Base-by-base conservation (phyloP, 2,329 filamentous ascomycete species). In the Diaporthe eres region DNA sequence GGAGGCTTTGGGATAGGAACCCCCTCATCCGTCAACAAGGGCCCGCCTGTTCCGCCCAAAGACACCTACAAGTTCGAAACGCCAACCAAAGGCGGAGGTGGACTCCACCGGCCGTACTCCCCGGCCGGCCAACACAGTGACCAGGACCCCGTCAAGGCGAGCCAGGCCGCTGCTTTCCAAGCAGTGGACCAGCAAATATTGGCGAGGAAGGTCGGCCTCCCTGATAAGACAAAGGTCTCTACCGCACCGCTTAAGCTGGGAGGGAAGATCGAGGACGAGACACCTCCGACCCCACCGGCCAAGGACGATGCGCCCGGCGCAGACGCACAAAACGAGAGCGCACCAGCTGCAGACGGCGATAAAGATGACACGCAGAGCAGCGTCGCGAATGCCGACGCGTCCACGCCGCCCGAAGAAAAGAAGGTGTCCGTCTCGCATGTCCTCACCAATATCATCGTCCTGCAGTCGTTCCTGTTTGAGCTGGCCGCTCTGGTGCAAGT, bases 401-500 rank as follows among this genome's bases (percentile, higher is more conserved):
- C 44, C 10, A 55, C 73, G n/a, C 57, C 75, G 37, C 51, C 51
- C 8, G 81, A 81, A 39, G 81, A 84, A 7, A 85, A 83, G 67
- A 88, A 87, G 13, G 92, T 92, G 10, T 94, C 92, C 10, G 90
- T 97, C 6, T 95, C 93, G 55, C 94, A 96, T 82, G 87, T 96
- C 15, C 85, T 97, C 77, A 96, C 94, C 8, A 97, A 96, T 82
- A 91, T 94, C 55, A 90, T 96, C 75, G 90, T 96, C 70, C 86
- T 95, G 75, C 94, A 97, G 82, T 93, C 94, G 49, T 97, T 97
- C 81, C 84, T 96, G 68, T 88, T 96, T 68, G 94, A 97, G 83
- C 83, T 96, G 74, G 92, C 94, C 2, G 93, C 93, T 37, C 84
- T 96, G 79, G 88, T 95, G 75, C 94, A 96, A 82, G 92, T 94